These are phyloP conservation scores for Exobasidium cylindrosporum DNA, from an alignment of 1,284 basidiomycete species.

Conservation along the genomic window DNA sequence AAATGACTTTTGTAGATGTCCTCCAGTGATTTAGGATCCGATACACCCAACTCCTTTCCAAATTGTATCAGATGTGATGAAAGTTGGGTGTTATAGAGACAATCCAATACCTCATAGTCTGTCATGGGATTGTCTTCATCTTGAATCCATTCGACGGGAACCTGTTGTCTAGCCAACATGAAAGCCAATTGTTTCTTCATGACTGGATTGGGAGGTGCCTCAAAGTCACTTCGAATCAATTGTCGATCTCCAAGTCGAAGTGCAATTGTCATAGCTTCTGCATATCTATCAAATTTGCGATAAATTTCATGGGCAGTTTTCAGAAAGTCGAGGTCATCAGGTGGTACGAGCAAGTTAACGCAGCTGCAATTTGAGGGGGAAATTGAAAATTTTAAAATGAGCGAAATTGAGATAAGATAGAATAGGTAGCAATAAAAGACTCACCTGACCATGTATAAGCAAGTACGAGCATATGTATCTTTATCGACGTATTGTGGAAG, in stretches of 20 bases:
- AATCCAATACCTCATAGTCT: constrained; percentile 63
- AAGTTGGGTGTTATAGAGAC: constrained; percentile 74
- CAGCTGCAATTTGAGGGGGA: no score
- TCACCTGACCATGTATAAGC: constrained; percentile 92
- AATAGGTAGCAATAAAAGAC: constrained; percentile 53
- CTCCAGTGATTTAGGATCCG: constrained; percentile 85
- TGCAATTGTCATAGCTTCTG: constrained; percentile 84
- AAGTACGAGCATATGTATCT: constrained; percentile 88
- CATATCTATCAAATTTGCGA: constrained; percentile 79
- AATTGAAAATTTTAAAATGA: not conserved
- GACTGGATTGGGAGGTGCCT: constrained; percentile 42
- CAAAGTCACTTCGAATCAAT: constrained; percentile 62
- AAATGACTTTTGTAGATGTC: constrained; percentile 98
- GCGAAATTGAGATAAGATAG: not conserved
- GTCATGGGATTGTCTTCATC: constrained; percentile 59
- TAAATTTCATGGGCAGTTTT: constrained; percentile 87
- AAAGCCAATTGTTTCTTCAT: constrained; percentile 97
- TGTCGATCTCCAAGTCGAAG: constrained; percentile 80
- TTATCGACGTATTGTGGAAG: constrained; percentile 58
- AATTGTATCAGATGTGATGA: constrained; percentile 76
- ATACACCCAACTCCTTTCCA: constrained; percentile 89
- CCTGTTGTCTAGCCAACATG: constrained; percentile 85
- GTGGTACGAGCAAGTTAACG: constrained; percentile 84
- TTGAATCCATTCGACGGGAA: constrained; percentile 86
- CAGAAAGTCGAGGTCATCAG: constrained; percentile 88